Percentiles rank a stretch among this genome's conserved stretches.
Evolutionary conservation across 2,329 filamentous ascomycete species (phyloP).

Genomic region (Fusarium mexicanum): DNA sequence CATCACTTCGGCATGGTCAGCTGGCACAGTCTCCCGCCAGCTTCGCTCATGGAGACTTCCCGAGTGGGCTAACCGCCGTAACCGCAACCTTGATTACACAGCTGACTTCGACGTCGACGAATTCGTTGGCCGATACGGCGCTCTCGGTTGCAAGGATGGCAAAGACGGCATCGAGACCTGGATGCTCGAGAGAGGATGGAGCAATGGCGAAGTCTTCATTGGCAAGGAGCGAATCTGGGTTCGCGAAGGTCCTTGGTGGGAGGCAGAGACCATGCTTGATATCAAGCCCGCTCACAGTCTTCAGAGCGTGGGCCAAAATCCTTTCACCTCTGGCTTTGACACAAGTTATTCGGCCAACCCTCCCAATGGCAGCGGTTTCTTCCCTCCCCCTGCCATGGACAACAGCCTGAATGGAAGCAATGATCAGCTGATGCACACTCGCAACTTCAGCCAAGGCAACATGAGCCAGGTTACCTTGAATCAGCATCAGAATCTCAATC

Average conservation of each 20-base stretch:
- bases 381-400: constrained; percentile 69
- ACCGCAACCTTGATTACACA: constrained; percentile 92
- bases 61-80: constrained; percentile 95
- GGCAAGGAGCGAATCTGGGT: constrained; percentile 96
- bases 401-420: constrained; percentile 72
- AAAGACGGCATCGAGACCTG: constrained; percentile 93
- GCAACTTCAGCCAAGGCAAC: constrained; percentile 66
- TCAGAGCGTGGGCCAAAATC: constrained; percentile 57
- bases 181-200: constrained; percentile 96
- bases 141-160: constrained; percentile 88
- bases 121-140: constrained; percentile 83
- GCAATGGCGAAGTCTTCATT: constrained; percentile 93
- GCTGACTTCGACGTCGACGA: constrained; percentile 96
- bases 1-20: constrained; percentile 88
- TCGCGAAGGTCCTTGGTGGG: constrained; percentile 94
- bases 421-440: constrained; percentile 74
- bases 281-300: constrained; percentile 72
- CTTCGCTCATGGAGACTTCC: constrained; percentile 92
- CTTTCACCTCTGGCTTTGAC: constrained; percentile 64
- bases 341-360: constrained; percentile 76
- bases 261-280: constrained; percentile 95
- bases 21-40: constrained; percentile 90
- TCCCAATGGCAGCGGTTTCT: constrained; percentile 75
- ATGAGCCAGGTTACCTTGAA: constrained; percentile 63
- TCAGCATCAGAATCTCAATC: constrained; percentile 51